phyloP scores from a whole-genome alignment of 78 protist species.

The Guillardia theta region DNA sequence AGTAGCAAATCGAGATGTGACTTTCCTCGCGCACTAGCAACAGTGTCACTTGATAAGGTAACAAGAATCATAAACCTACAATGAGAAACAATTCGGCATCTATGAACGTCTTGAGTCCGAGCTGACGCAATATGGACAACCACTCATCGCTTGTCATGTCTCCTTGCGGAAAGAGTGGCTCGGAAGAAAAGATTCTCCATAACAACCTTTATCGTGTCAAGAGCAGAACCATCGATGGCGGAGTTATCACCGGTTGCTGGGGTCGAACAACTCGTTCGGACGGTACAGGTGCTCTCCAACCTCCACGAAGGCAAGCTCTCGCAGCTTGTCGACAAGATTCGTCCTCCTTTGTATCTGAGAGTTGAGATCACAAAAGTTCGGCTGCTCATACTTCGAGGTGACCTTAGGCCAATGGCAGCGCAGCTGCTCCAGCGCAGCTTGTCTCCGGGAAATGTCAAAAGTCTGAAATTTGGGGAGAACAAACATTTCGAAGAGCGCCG shows the following conservation, averaged over 20 bases:
- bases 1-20: too few relatives aligned
- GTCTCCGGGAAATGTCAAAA: background rate
- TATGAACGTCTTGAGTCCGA: slow-evolving; percentile 10
- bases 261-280: background rate
- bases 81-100: background rate
- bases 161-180: slow-evolving; percentile 27
- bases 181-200: background rate
- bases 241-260: too few relatives aligned
- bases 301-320: background rate
- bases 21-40: too few relatives aligned
- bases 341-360: background rate
- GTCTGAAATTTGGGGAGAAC: background rate
- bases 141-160: background rate
- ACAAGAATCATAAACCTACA: background rate
- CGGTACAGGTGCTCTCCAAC: background rate
- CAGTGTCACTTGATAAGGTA: too few relatives aligned
- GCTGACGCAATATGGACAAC: background rate
- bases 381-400: background rate
- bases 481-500: slow-evolving; percentile 1
- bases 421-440: background rate
- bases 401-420: background rate
- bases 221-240: too few relatives aligned
- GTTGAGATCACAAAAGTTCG: background rate
- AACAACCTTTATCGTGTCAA: too few relatives aligned
- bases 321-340: background rate